phyloP scores from a whole-genome alignment of 2,329 filamentous ascomycete species.

The Herpomyces periplanetae region DNA sequence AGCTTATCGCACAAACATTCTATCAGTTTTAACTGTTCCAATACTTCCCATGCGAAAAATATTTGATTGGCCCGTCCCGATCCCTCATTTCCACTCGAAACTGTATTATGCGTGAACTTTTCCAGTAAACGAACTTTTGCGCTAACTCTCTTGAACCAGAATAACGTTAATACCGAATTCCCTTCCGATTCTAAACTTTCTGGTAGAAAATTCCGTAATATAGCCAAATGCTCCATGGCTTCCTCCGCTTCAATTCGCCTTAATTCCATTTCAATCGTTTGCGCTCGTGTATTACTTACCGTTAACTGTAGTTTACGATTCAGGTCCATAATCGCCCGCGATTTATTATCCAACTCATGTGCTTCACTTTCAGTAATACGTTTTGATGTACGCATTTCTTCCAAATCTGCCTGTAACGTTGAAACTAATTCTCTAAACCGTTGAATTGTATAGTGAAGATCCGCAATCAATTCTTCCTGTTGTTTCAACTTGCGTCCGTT shows the following conservation, averaged over 20 bases:
- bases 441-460: conserved; percentile 58
- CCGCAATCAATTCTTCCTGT: conserved; percentile 40
- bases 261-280: conserved; percentile 67
- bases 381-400: conserved; percentile 67
- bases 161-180: conserved; percentile 50
- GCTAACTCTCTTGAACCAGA: conserved; percentile 48
- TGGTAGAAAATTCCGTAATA: conserved; percentile 57
- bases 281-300: conserved; percentile 57
- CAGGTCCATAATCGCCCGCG: conserved; percentile 76
- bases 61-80: conserved; percentile 38
- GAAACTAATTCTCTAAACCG: conserved; percentile 64
- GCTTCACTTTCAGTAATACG: conserved; percentile 74
- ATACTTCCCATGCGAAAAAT: conserved; percentile 35
- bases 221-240: conserved; percentile 47
- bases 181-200: conserved; percentile 41
- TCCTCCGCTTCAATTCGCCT: conserved; percentile 57
- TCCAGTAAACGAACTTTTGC: conserved; percentile 57
- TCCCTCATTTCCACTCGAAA: conserved; percentile 23
- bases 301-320: conserved; percentile 81
- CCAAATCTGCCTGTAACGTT: conserved; percentile 44
- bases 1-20: conserved; percentile 48
- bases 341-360: conserved; percentile 51
- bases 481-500: conserved; percentile 28
- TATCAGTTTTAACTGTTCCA: conserved; percentile 57
- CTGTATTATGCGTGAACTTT: conserved; percentile 34